Percentiles rank a stretch among this genome's conserved stretches.
These are phyloP conservation scores for Microcyclospora tardicrescens DNA, from an alignment of 2,329 filamentous ascomycete genomes.

Conservation along the genomic window DNA sequence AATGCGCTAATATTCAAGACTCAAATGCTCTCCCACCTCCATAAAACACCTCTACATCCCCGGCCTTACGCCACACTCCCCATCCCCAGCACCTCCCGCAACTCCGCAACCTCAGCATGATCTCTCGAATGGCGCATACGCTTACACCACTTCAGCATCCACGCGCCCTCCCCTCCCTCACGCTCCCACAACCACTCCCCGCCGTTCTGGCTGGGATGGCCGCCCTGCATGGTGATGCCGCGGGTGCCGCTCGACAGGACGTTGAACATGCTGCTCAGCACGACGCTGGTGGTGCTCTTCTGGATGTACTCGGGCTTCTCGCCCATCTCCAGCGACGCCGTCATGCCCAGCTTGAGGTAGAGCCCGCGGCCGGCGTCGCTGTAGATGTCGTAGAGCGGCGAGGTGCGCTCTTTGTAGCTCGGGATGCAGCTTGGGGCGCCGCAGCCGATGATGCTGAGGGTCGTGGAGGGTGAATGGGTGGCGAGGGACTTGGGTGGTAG, in stretches of 20 bases:
- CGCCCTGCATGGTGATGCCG: constrained; percentile 13
- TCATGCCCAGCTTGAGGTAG: constrained; percentile 22
- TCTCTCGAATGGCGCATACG: constrained; percentile 24
- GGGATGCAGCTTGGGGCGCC: constrained; percentile 19
- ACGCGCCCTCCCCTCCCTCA: constrained; percentile 14
- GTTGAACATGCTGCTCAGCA: constrained; percentile 10
- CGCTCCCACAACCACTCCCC: constrained; percentile 27
- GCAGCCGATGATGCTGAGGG: constrained; percentile 23
- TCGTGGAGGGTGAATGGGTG: constrained; percentile 10
- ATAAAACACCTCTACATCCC: background rate
- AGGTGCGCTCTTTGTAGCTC: constrained; percentile 18
- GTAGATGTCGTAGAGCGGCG: constrained; percentile 21
- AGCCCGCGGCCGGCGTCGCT: constrained; percentile 19
- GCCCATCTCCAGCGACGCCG: constrained; percentile 12
- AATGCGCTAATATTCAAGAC: no score
- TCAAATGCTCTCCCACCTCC: background rate
- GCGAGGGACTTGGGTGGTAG: constrained; percentile 13
- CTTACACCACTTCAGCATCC: constrained; percentile 22
- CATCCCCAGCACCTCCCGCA: constrained; percentile 23
- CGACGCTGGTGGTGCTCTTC: constrained; percentile 6
- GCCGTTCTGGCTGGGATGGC: constrained; percentile 22
- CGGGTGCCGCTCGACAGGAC: constrained; percentile 13
- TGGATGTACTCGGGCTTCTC: constrained; percentile 18
- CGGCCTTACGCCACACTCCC: constrained; percentile 1
- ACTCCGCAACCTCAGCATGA: constrained; percentile 21